Evolutionary conservation across 176 grass and related monocot species (phyloP).

Genomic region (Triticum dicoccoides): DNA sequence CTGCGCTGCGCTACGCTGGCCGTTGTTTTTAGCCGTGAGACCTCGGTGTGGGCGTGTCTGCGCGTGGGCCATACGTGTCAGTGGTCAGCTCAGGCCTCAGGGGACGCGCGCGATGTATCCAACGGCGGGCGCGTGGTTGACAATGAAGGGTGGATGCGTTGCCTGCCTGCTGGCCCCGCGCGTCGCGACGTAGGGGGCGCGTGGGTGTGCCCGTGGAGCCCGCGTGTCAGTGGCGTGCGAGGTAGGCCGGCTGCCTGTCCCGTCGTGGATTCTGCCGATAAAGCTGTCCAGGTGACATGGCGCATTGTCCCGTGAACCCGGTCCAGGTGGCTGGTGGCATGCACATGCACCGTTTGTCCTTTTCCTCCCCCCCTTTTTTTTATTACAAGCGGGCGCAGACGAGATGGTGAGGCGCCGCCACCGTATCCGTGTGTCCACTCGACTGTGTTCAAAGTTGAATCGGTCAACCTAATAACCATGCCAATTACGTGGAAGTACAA

Average conservation of each 20-base stretch:
- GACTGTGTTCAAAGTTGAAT: no score
- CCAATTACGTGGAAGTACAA: no score
- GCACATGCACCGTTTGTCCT: not conserved
- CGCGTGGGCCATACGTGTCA: not conserved
- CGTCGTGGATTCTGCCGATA: not conserved
- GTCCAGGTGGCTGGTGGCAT: not conserved
- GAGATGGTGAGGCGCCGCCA: no score
- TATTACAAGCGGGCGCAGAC: no score
- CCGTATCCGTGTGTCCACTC: no score
- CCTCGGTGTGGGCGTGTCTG: constrained; percentile 13
- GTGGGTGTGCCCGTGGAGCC: not conserved
- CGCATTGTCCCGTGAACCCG: not conserved
- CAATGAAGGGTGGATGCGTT: not conserved
- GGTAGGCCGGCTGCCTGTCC: not conserved
- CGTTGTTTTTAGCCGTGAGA: not conserved
- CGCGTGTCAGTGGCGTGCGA: constrained; percentile 37
- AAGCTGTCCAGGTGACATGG: constrained; percentile 19
- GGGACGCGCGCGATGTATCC: not conserved
- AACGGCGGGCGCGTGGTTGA: not conserved
- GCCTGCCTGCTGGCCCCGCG: no score
- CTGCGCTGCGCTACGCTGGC: constrained; percentile 20
- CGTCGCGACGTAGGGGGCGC: no score
- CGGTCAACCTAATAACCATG: no score
- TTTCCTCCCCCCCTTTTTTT: not conserved
- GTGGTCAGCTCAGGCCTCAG: not conserved